Conservation (phyloP, 495 filamentous ascomycete species). For the Wilcoxina mikolae region DNA sequence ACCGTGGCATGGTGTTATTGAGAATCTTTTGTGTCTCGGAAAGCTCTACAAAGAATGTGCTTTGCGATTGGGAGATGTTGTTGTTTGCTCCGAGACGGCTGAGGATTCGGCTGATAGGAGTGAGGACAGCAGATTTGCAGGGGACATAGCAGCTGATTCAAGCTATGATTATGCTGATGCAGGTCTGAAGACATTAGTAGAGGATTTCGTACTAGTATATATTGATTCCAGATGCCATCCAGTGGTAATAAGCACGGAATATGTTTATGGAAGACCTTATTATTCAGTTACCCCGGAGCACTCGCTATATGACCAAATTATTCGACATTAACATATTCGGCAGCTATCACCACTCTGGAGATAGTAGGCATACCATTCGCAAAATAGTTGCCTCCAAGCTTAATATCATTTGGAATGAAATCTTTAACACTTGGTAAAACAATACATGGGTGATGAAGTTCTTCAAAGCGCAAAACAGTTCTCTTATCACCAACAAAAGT, state of each 20-base stretch:
- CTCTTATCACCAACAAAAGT: conserved; percentile 65
- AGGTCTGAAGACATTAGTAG: too few species aligned
- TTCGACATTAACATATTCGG: too few species aligned
- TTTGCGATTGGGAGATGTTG: conserved; percentile 96
- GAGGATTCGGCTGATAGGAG: conserved; percentile 95
- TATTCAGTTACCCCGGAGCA: too few species aligned
- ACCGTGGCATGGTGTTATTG: conserved; percentile 82
- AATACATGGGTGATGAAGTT: conserved; percentile 77
- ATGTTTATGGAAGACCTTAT: too few species aligned
- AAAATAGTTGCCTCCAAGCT: conserved; percentile 86
- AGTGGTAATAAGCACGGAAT: too few species aligned
- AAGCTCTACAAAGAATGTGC: conserved; percentile 96
- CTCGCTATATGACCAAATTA: too few species aligned
- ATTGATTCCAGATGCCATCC: too few species aligned
- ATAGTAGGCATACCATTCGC: conserved; percentile 56
- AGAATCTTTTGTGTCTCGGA: conserved; percentile 98
- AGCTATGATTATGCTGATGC: conserved; percentile 95
- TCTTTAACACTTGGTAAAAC: conserved; percentile 56
- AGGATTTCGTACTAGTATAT: too few species aligned
- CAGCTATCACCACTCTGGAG: too few species aligned
- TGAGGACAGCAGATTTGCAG: conserved; percentile 65
- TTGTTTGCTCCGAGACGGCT: conserved; percentile 95
- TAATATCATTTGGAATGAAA: conserved; percentile 94
- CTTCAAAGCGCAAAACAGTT: conserved; percentile 76
- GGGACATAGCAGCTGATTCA: conserved; percentile 93